A percentile compares a stretch with the other conserved stretches of the same genome.
Evolutionary conservation across 2,329 filamentous ascomycete genomes (phyloP).

Genomic region (Coniochaeta sp.): DNA sequence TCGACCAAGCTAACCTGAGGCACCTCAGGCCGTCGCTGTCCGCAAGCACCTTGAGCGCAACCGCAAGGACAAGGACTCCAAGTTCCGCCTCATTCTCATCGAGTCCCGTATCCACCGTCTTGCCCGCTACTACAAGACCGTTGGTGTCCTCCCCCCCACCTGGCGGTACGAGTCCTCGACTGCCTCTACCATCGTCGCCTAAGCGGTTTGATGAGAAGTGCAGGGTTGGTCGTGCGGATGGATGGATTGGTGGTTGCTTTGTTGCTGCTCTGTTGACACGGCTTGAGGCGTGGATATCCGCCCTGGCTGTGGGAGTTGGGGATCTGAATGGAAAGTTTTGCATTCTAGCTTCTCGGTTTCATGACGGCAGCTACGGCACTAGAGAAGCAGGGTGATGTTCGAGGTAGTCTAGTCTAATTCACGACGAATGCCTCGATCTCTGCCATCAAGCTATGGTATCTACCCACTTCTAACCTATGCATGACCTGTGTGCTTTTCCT

Average conservation of each 20-base stretch:
- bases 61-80: slow-evolving; percentile 99
- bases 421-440: not conserved
- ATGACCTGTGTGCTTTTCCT: not conserved
- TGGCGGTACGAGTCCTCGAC: slow-evolving; percentile 99
- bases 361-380: not conserved
- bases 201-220: slow-evolving; percentile 34
- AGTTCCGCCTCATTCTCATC: slow-evolving; percentile 99
- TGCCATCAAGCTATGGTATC: not conserved
- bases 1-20: not conserved
- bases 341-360: not conserved
- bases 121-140: slow-evolving; percentile 96
- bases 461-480: not conserved
- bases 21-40: slow-evolving; percentile 76
- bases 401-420: not conserved
- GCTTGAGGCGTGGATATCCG: not conserved
- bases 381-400: not conserved
- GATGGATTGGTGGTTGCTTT: slow-evolving; percentile 6
- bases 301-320: slow-evolving; percentile 29
- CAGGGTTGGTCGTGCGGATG: slow-evolving; percentile 14
- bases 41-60: slow-evolving; percentile 99
- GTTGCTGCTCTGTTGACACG: not conserved
- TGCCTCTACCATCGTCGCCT: slow-evolving; percentile 88
- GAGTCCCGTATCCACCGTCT: slow-evolving; percentile 99
- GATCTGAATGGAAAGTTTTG: slow-evolving; percentile 18
- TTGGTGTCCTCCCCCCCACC: slow-evolving; percentile 75